phyloP scores from a whole-genome alignment of 2,329 filamentous ascomycete genomes.

The Endocalyx cinctus region DNA sequence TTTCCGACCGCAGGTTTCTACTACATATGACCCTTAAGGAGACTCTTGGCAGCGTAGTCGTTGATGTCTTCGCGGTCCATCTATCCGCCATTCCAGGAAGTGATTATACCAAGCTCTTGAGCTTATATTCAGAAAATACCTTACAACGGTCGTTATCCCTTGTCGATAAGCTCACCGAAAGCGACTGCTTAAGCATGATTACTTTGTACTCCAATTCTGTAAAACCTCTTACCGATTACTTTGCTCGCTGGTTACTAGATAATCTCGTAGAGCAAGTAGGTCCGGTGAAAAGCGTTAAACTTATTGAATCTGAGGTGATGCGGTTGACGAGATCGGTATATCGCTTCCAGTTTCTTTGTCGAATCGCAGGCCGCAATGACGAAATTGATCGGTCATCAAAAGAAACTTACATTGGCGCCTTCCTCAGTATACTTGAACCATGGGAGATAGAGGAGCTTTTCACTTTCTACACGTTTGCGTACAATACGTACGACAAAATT shows the following conservation, averaged over 20 bases:
- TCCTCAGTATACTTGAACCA: conserved; percentile 7
- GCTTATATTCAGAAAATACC: too few species aligned
- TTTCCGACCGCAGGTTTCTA: conserved; percentile 13
- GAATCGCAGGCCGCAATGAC: conserved; percentile 2
- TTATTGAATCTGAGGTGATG: conserved; percentile 7
- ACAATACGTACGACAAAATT: conserved; percentile 2
- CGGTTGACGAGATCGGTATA: conserved; percentile 10
- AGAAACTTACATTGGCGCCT: neutral
- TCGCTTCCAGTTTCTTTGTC: conserved; percentile 11
- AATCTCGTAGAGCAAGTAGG: too few species aligned
- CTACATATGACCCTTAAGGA: conserved; percentile 13
- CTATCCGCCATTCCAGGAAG: neutral
- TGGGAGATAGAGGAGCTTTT: conserved; percentile 14
- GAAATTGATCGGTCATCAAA: too few species aligned
- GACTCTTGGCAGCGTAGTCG: conserved; percentile 11
- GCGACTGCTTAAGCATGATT: neutral
- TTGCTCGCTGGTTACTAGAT: too few species aligned
- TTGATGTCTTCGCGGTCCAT: neutral
- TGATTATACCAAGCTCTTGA: too few species aligned
- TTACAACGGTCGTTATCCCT: too few species aligned
- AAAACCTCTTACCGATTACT: neutral
- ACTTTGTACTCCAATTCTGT: neutral
- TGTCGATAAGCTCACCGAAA: neutral
- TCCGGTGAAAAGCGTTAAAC: neutral
- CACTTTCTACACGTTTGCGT: conserved; percentile 5